Evolutionary conservation across 768 basidiomycete genomes (phyloP).

Genomic region (Obba rivulosa): DNA sequence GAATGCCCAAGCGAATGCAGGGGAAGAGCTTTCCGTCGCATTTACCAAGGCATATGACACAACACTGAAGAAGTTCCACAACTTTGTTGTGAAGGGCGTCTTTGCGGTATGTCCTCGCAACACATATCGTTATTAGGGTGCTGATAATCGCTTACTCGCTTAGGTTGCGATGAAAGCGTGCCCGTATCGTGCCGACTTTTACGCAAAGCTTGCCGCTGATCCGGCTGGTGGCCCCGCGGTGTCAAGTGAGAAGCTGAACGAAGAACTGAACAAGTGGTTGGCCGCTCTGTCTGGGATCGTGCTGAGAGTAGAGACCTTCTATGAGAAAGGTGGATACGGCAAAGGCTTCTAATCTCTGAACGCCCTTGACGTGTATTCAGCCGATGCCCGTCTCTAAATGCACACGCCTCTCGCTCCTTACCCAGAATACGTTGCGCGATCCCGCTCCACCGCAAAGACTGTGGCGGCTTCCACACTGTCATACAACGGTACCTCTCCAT

Average conservation of each 20-base stretch:
- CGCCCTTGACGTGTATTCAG: too few relatives aligned
- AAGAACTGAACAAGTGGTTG: conserved; percentile 48
- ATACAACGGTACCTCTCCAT: too few relatives aligned
- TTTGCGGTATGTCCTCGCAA: conserved; percentile 41
- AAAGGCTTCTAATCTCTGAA: conserved; percentile 36
- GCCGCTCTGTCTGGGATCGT: conserved; percentile 46
- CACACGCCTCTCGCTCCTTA: too few relatives aligned
- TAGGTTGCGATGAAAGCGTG: conserved; percentile 66
- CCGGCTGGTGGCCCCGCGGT: conserved; percentile 28
- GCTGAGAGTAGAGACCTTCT: conserved; percentile 40
- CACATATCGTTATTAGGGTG: background rate
- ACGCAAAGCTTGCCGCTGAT: conserved; percentile 45
- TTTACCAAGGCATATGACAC: conserved; percentile 79
- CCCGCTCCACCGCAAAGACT: too few relatives aligned
- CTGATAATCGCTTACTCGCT: background rate
- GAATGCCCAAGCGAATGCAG: conserved; percentile 58
- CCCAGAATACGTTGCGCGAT: too few relatives aligned
- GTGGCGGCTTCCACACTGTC: too few relatives aligned
- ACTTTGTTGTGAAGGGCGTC: conserved; percentile 55
- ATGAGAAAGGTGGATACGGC: conserved; percentile 33
- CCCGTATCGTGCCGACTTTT: conserved; percentile 55
- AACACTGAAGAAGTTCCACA: conserved; percentile 84
- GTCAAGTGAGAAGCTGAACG: conserved; percentile 39
- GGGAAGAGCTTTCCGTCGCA: conserved; percentile 57
- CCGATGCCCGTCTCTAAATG: too few relatives aligned